Conservation (phyloP, 139 green algal genomes). For the Picochlorum sp. region DNA sequence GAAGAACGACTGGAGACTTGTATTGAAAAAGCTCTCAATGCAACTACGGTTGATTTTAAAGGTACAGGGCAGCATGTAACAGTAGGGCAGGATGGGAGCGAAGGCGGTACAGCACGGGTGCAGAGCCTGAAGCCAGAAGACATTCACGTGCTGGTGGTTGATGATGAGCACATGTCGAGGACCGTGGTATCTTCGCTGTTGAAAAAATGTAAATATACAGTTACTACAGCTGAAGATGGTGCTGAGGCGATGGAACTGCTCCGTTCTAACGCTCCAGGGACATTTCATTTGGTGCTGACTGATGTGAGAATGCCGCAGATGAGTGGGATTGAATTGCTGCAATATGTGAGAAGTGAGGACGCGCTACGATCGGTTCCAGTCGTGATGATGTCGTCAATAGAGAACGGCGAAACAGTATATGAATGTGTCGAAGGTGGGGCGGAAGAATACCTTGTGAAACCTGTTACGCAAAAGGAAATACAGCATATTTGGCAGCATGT, state of each 20-base stretch:
- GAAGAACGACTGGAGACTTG: background rate
- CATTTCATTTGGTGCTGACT: conserved; percentile 76
- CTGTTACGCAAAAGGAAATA: conserved; percentile 81
- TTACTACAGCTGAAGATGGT: conserved; percentile 59
- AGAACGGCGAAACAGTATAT: conserved; percentile 67
- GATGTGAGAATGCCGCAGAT: conserved; percentile 89
- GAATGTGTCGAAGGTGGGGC: conserved; percentile 68
- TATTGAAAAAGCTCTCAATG: background rate
- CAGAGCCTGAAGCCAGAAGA: conserved; percentile 8
- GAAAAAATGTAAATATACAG: conserved; percentile 66
- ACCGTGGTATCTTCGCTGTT: conserved; percentile 68
- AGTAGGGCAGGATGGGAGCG: background rate
- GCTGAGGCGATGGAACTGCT: conserved; percentile 60
- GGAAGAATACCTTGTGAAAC: conserved; percentile 90
- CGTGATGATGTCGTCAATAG: conserved; percentile 85
- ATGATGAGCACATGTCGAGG: conserved; percentile 67
- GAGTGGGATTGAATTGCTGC: conserved; percentile 69
- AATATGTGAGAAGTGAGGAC: conserved; percentile 51
- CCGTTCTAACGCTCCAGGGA: conserved; percentile 35
- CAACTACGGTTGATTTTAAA: too few species aligned
- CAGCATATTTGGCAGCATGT: conserved; percentile 78
- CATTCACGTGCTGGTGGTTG: conserved; percentile 70
- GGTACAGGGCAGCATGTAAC: background rate
- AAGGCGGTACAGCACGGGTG: background rate
- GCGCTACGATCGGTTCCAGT: conserved; percentile 62